Conservation (phyloP, 129 eudicot genomes). For the Artemisia argyi region DNA sequence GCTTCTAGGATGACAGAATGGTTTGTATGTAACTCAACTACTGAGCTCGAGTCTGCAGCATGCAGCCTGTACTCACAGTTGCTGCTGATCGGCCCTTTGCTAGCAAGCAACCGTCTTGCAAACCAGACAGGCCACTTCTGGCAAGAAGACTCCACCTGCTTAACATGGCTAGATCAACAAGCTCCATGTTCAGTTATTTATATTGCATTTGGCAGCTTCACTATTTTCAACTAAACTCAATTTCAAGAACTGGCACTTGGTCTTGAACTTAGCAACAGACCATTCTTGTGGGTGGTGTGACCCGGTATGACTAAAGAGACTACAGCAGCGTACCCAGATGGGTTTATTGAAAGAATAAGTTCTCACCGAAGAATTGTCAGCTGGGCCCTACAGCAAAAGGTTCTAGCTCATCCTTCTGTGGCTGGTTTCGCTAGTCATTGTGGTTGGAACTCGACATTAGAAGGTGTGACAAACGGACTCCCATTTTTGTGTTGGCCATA, state of each 20-base stretch:
- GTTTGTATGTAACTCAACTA: slow-evolving; percentile 49
- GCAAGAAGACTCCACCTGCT: slow-evolving; percentile 56
- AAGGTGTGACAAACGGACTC: slow-evolving; percentile 60
- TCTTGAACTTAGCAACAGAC: slow-evolving; percentile 49
- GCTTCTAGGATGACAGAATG: slow-evolving; percentile 23
- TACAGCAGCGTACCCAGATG: slow-evolving; percentile 30
- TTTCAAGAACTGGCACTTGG: slow-evolving; percentile 62
- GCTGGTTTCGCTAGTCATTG: slow-evolving; percentile 69
- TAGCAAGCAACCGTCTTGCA: slow-evolving; percentile 47
- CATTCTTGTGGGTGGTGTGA: slow-evolving; percentile 67
- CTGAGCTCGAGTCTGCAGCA: slow-evolving; percentile 46
- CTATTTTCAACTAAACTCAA: slow-evolving; percentile 47
- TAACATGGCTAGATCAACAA: slow-evolving; percentile 63
- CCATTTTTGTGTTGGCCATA: slow-evolving; percentile 90
- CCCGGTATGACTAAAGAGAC: slow-evolving; percentile 34
- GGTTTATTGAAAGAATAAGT: slow-evolving; percentile 37
- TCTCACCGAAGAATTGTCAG: slow-evolving; percentile 42
- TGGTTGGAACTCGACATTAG: slow-evolving; percentile 81
- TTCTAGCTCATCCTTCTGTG: slow-evolving; percentile 56
- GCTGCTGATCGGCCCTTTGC: slow-evolving; percentile 51
- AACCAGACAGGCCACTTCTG: slow-evolving; percentile 44
- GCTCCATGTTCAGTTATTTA: slow-evolving; percentile 42
- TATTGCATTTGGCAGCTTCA: slow-evolving; percentile 63
- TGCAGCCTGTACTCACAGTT: slow-evolving; percentile 27
- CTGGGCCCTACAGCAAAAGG: slow-evolving; percentile 77